A percentile compares a stretch with the other conserved stretches of the same genome.
These are phyloP conservation scores for Cladophialophora bantiana DNA, from an alignment of 2,329 filamentous ascomycete genomes.

Conservation along the genomic window DNA sequence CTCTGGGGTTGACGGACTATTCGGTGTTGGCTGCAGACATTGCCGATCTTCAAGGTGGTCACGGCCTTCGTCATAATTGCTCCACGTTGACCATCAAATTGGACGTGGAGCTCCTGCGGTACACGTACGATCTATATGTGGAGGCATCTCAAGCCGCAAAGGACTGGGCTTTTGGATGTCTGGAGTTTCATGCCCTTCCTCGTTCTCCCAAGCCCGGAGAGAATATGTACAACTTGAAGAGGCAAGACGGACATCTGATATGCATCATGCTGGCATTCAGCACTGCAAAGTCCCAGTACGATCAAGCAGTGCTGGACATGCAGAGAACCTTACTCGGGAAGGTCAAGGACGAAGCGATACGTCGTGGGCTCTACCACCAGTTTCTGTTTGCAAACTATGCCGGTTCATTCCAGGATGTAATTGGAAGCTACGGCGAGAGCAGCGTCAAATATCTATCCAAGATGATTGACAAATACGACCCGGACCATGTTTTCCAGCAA, in stretches of 20 bases:
- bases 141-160: constrained; percentile 35
- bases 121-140: constrained; percentile 39
- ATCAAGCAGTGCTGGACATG: constrained; percentile 41
- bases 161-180: not conserved
- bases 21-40: constrained; percentile 3
- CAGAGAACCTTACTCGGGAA: constrained; percentile 41
- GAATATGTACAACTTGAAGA: constrained; percentile 46
- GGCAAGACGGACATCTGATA: constrained; percentile 37
- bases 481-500: constrained; percentile 39
- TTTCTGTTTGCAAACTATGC: constrained; percentile 40
- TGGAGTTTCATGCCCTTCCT: constrained; percentile 12
- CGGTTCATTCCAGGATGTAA: constrained; percentile 33
- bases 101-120: constrained; percentile 42
- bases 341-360: constrained; percentile 43
- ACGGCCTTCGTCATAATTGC: constrained; percentile 44
- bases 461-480: constrained; percentile 36
- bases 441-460: constrained; percentile 37
- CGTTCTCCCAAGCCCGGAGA: constrained; percentile 40
- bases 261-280: constrained; percentile 42
- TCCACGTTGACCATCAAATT: constrained; percentile 45
- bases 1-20: constrained; percentile 5
- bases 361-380: constrained; percentile 31
- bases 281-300: constrained; percentile 45
- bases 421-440: constrained; percentile 36
- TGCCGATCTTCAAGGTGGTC: constrained; percentile 40